Conservation (phyloP, 129 eudicot genomes). For the Mikania micrantha region DNA sequence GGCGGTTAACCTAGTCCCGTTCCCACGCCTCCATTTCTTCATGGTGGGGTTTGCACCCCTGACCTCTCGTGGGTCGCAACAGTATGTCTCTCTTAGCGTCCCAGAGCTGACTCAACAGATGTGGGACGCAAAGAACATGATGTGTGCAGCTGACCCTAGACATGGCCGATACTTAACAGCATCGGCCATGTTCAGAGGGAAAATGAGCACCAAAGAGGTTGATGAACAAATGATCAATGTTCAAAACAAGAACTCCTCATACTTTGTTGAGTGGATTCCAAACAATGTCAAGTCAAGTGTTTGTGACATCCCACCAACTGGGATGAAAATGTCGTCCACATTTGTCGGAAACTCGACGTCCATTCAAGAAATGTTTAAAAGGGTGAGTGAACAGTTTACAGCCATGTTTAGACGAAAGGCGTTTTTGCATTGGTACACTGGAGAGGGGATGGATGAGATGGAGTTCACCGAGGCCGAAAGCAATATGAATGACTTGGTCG, state of each 20-base stretch:
- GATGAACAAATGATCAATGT: conserved; percentile 68
- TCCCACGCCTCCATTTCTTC: conserved; percentile 75
- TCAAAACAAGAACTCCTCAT: conserved; percentile 68
- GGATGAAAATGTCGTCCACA: conserved; percentile 61
- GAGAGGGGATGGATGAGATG: conserved; percentile 74
- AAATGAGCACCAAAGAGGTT: conserved; percentile 65
- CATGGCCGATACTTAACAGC: conserved; percentile 62
- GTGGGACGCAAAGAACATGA: conserved; percentile 82
- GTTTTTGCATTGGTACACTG: conserved; percentile 68
- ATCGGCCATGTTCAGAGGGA: conserved; percentile 65
- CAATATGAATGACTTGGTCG: conserved; percentile 72
- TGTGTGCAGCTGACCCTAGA: conserved; percentile 73
- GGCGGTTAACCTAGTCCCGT: conserved; percentile 64
- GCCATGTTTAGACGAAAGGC: conserved; percentile 64
- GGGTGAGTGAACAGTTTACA: conserved; percentile 65
- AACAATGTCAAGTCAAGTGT: conserved; percentile 64
- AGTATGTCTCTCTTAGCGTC: conserved; percentile 48
- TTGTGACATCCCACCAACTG: conserved; percentile 65
- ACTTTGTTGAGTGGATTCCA: conserved; percentile 74
- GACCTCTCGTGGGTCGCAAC: conserved; percentile 60
- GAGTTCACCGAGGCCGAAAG: conserved; percentile 66
- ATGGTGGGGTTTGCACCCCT: conserved; percentile 77
- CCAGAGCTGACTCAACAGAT: conserved; percentile 67
- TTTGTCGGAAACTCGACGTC: conserved; percentile 65
- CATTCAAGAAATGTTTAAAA: conserved; percentile 55